Evolutionary conservation across 2,329 filamentous ascomycete species (phyloP).

Genomic region (Akanthomyces muscarius): DNA sequence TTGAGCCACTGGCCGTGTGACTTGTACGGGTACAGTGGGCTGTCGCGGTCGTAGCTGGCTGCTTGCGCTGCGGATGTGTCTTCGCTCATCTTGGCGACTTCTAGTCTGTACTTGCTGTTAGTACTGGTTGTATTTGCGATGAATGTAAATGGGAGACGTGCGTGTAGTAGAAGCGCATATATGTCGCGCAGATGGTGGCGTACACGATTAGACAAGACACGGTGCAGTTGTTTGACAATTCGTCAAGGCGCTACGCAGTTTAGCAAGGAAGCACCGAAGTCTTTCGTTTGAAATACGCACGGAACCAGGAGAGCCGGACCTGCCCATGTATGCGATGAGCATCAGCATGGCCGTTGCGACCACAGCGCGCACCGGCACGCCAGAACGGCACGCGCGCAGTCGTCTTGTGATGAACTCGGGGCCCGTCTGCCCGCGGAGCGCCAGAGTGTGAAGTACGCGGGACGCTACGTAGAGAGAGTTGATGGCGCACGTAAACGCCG

Average conservation of each 20-base stretch:
- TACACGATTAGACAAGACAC: constrained; percentile 40
- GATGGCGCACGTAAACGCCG: constrained; percentile 35
- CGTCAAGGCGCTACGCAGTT: constrained; percentile 30
- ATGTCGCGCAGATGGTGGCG: constrained; percentile 36
- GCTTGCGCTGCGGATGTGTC: constrained; percentile 36
- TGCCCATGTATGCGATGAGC: constrained; percentile 37
- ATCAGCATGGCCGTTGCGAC: constrained; percentile 36
- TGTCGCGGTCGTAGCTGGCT: constrained; percentile 31
- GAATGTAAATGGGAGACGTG: constrained; percentile 20
- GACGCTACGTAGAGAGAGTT: constrained; percentile 37
- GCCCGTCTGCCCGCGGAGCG: constrained; percentile 35
- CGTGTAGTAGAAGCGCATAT: constrained; percentile 37
- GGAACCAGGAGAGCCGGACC: constrained; percentile 33
- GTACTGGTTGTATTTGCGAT: not conserved
- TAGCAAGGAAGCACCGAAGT: constrained; percentile 4
- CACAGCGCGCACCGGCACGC: constrained; percentile 37
- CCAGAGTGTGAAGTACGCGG: constrained; percentile 34
- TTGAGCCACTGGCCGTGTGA: constrained; percentile 38
- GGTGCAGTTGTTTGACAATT: constrained; percentile 35
- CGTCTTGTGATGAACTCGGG: constrained; percentile 38
- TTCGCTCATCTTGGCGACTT: constrained; percentile 35
- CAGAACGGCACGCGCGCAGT: constrained; percentile 32
- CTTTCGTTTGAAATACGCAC: constrained; percentile 24
- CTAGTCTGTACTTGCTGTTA: constrained; percentile 26
- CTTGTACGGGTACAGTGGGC: constrained; percentile 35